phyloP scores from a whole-genome alignment of 106 monocot genomes.

The Amphibolis antarctica region DNA sequence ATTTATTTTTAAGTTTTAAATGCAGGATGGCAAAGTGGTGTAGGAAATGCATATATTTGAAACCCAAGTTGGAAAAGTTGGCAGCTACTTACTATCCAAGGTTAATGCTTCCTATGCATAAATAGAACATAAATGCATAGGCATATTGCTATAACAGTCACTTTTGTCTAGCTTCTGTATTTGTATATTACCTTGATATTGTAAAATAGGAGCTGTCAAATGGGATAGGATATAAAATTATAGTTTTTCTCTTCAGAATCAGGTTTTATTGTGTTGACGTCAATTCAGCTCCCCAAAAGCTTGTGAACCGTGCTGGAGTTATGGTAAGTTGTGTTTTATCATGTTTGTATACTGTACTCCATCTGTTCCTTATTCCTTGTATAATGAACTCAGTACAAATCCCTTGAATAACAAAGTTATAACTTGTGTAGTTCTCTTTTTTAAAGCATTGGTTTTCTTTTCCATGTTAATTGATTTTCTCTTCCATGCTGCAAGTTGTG shows the following conservation, averaged over 20 bases:
- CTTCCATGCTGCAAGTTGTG: too few relatives aligned
- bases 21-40: constrained; percentile 96
- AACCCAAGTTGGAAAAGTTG: constrained; percentile 93
- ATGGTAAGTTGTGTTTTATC: constrained; percentile 40
- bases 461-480: too few relatives aligned
- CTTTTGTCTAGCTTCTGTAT: too few relatives aligned
- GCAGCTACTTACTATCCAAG: constrained; percentile 79
- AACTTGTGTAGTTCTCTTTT: too few relatives aligned
- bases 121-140: neutral
- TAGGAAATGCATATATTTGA: constrained; percentile 98
- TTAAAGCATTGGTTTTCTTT: too few relatives aligned
- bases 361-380: neutral
- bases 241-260: constrained; percentile 37
- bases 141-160: too few relatives aligned
- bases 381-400: too few relatives aligned
- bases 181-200: too few relatives aligned
- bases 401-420: too few relatives aligned
- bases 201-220: neutral
- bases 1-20: constrained; percentile 3
- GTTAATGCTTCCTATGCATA: constrained; percentile 20
- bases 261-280: constrained; percentile 81
- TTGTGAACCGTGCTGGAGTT: constrained; percentile 80
- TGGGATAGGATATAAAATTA: neutral
- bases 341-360: neutral
- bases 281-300: constrained; percentile 66